These are phyloP conservation scores for Ammopiptanthus mongolicus DNA, from an alignment of 306 rosid genomes.

Conservation along the genomic window DNA sequence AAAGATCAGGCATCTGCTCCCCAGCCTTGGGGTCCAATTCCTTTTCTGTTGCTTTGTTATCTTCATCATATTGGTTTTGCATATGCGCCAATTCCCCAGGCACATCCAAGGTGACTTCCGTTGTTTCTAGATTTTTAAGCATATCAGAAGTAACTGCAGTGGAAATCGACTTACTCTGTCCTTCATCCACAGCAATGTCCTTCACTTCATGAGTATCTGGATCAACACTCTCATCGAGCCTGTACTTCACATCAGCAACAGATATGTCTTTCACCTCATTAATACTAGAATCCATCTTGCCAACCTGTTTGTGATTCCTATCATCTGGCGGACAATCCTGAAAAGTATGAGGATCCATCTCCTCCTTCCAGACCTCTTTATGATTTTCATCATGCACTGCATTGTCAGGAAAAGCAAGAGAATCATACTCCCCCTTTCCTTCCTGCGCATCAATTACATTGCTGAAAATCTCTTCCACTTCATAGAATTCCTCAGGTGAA, in stretches of 20 bases:
- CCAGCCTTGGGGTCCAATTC: slow-evolving; percentile 45
- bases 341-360: slow-evolving; percentile 58
- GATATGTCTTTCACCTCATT: slow-evolving; percentile 82
- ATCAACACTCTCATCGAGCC: slow-evolving; percentile 47
- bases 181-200: slow-evolving; percentile 86
- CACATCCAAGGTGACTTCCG: slow-evolving; percentile 51
- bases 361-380: slow-evolving; percentile 68
- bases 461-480: slow-evolving; percentile 96
- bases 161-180: slow-evolving; percentile 52
- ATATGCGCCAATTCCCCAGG: slow-evolving; percentile 31
- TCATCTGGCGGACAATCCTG: slow-evolving; percentile 70
- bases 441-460: slow-evolving; percentile 67
- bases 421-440: slow-evolving; percentile 46
- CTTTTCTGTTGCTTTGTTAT: slow-evolving; percentile 35
- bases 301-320: slow-evolving; percentile 51
- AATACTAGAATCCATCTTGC: slow-evolving; percentile 37
- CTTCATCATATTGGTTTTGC: slow-evolving; percentile 46
- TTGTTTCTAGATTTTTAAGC: slow-evolving; percentile 38
- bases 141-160: slow-evolving; percentile 31
- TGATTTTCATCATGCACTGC: slow-evolving; percentile 31
- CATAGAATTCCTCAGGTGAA: slow-evolving; percentile 96
- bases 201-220: slow-evolving; percentile 61
- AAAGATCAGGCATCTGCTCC: slow-evolving; percentile 43
- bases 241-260: slow-evolving; percentile 78
- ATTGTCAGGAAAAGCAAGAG: slow-evolving; percentile 38